Conservation (phyloP, 2,329 filamentous ascomycete genomes). For the Mycosphaerella arachidis region DNA sequence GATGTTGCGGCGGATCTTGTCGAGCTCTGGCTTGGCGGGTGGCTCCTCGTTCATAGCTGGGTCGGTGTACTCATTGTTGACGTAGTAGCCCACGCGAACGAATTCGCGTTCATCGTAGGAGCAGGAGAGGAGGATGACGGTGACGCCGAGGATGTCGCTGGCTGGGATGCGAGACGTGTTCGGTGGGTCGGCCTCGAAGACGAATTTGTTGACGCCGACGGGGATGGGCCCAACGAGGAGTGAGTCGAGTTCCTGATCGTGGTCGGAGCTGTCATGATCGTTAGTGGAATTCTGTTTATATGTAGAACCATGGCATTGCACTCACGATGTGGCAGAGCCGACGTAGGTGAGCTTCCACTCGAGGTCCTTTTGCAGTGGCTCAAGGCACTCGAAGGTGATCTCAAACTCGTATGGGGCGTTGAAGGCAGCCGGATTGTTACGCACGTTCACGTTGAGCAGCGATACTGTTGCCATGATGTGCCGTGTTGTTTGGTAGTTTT, state of each 20-base stretch:
- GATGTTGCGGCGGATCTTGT: conserved; percentile 87
- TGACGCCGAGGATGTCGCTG: conserved; percentile 93
- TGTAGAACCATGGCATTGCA: conserved; percentile 20
- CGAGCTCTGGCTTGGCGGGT: conserved; percentile 84
- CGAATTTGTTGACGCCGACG: conserved; percentile 95
- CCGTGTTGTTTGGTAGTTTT: conserved; percentile 3
- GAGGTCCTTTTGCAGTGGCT: conserved; percentile 91
- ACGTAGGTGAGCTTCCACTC: conserved; percentile 99
- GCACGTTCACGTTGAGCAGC: conserved; percentile 87
- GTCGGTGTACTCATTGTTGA: conserved; percentile 97
- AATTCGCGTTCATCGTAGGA: conserved; percentile 96
- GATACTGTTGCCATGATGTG: conserved; percentile 88
- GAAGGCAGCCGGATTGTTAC: conserved; percentile 96
- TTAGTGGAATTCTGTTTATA: not conserved
- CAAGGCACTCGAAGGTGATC: conserved; percentile 97
- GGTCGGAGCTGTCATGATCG: conserved; percentile 62
- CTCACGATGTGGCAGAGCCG: conserved; percentile 93
- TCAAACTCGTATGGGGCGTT: conserved; percentile 92
- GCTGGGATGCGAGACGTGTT: conserved; percentile 87
- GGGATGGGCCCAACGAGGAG: conserved; percentile 96
- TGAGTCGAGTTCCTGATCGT: conserved; percentile 96
- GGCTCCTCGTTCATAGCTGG: conserved; percentile 86
- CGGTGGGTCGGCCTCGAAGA: conserved; percentile 92
- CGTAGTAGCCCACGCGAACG: conserved; percentile 96
- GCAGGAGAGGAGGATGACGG: conserved; percentile 92